Base-by-base conservation (phyloP, 257 asterid species). In the Apocynum venetum region DNA sequence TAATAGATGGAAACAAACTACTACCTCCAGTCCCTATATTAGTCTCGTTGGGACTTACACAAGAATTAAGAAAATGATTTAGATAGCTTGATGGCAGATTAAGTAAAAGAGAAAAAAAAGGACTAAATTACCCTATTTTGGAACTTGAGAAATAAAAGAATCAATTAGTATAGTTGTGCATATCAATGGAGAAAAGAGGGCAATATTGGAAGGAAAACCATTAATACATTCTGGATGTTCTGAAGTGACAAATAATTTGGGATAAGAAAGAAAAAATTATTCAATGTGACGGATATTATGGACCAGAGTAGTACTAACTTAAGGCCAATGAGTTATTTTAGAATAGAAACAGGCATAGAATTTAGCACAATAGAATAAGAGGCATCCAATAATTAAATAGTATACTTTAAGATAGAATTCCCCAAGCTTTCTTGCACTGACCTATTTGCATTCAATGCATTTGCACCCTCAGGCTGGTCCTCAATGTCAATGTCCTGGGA, bases 401-500 rank as follows among this genome's bases (percentile, higher is more conserved):
- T 31, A 47, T 70, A 83, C 69, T 61, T 60, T 60, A 25, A 8
- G 40, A 41, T 1, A 17, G 7, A 41, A 41, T 14, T 17, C 51
- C 51, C 36, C 38, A 68, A 7, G 53, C 52, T 9, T 71, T 49
- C 74, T 74, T 69, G 41, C 65, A 78, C 89, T 73, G 49, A 91
- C 97, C 95, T 91, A 82, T 89, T 89, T n/a, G 86, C 83, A 70
- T 91, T 91, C 84, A 91, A 80, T 51, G 97, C 94, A 81, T 89
- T 88, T 64, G 97, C 95, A 60, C 97, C 97, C 65, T 91, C 95
- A 8, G 95, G 95, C 51, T 87, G 94, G 61, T 89, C 97, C 75
- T 87, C 89, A 71, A 91, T 81, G 72, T 88, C 89, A 82, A 91
- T 85, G 68, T 88, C 93, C 84, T 83, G 85, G 56, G 93, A 87